Evolutionary conservation across 2,329 filamentous ascomycete species (phyloP).

Genomic region (Fusarium irregulare): DNA sequence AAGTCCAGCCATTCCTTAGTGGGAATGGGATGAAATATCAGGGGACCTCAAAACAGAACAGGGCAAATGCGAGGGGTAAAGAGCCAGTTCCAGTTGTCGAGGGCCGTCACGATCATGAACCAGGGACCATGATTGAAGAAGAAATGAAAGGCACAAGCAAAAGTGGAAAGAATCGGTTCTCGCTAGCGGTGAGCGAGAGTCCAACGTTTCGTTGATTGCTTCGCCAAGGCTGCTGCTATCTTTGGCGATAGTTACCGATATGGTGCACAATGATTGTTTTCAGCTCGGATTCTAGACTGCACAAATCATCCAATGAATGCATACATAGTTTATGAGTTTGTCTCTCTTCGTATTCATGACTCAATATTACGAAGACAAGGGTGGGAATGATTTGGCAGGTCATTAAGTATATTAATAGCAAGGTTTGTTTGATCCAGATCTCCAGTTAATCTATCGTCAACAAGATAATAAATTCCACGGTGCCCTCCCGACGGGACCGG

Average conservation of each 20-base stretch:
- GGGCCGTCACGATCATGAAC: neutral
- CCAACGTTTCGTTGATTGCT: slow-evolving; percentile 12
- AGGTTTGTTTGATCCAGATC: slow-evolving; percentile 23
- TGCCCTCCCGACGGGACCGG: slow-evolving; percentile 14
- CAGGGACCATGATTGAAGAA: neutral
- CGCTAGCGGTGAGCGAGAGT: slow-evolving; percentile 19
- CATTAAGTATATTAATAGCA: slow-evolving; percentile 11
- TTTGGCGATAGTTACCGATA: neutral
- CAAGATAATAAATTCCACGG: slow-evolving; percentile 8
- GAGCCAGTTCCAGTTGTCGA: slow-evolving; percentile 15
- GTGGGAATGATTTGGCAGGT: neutral
- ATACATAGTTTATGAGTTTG: neutral
- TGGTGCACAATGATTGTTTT: neutral
- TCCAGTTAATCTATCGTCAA: slow-evolving; percentile 27
- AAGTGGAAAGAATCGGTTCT: slow-evolving; percentile 2
- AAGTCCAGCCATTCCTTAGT: slow-evolving; percentile 1
- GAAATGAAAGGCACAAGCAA: slow-evolving; percentile 12
- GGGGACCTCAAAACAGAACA: neutral
- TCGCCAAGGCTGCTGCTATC: slow-evolving; percentile 17
- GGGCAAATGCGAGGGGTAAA: slow-evolving; percentile 4
- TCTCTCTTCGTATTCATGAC: neutral
- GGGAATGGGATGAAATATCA: neutral
- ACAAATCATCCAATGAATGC: neutral
- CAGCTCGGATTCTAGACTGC: neutral
- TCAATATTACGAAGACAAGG: neutral